Percentiles rank a stretch among this genome's conserved stretches.
phyloP scores from a whole-genome alignment of 257 asterid genomes.

The Solanum chiquidenum region DNA sequence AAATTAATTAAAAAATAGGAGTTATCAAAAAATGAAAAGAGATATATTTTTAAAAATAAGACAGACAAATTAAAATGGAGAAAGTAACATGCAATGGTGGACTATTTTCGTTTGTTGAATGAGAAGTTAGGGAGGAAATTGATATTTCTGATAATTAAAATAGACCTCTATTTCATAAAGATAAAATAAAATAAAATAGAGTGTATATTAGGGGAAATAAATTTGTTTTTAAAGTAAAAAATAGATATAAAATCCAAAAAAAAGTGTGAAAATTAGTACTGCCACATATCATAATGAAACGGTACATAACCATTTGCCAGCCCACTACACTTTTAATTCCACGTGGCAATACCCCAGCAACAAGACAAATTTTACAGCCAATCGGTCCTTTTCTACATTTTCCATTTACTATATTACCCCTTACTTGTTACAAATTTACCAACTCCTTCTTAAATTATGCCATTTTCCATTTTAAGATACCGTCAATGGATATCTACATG shows the following conservation, averaged over 20 bases:
- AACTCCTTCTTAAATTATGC: neutral
- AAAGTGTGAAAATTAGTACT: neutral
- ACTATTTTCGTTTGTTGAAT: neutral
- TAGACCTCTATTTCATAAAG: neutral
- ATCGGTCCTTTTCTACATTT: constrained; percentile 5
- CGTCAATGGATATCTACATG: neutral
- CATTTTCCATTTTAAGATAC: neutral
- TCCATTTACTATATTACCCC: neutral
- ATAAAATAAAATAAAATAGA: neutral
- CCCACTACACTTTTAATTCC: neutral
- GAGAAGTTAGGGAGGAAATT: neutral
- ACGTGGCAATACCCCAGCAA: constrained; percentile 31
- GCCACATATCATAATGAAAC: neutral
- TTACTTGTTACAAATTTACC: neutral
- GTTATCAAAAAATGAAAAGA: no score
- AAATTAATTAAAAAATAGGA: no score
- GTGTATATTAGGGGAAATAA: neutral
- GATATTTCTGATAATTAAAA: neutral
- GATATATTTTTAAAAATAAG: no score
- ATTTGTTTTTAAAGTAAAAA: neutral
- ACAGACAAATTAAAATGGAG: neutral
- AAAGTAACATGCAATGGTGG: neutral
- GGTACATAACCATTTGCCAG: neutral
- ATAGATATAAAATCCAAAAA: neutral
- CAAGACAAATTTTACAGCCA: constrained; percentile 17